phyloP scores from a whole-genome alignment of 441 rosid species.

The Populus trichocarpa region DNA sequence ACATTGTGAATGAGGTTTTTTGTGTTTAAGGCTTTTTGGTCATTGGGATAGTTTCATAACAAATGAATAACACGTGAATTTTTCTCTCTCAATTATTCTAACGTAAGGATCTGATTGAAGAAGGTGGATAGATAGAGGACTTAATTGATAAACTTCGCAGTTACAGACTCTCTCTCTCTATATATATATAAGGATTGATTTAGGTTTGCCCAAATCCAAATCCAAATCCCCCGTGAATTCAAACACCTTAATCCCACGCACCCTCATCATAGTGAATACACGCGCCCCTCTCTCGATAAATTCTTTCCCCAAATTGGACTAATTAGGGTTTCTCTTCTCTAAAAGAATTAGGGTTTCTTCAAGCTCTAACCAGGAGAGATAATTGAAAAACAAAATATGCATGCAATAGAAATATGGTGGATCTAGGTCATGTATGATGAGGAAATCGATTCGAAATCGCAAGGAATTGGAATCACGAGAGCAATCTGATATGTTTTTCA shows the following conservation, averaged over 20 bases:
- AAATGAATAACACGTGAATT: too few relatives aligned
- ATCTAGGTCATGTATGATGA: conserved; percentile 21
- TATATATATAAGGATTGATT: neutral
- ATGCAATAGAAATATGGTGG: conserved; percentile 24
- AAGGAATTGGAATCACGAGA: neutral
- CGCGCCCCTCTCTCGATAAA: neutral
- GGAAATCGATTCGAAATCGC: conserved; percentile 14
- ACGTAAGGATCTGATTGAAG: neutral
- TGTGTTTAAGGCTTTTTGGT: neutral
- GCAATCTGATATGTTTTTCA: conserved; percentile 11
- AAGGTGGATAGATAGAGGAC: neutral
- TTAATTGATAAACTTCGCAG: neutral
- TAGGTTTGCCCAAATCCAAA: neutral
- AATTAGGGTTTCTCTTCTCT: neutral
- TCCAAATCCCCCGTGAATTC: neutral
- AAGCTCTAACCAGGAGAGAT: neutral
- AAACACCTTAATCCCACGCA: neutral
- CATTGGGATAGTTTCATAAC: too few relatives aligned
- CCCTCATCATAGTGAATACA: neutral
- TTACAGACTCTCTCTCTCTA: too few relatives aligned
- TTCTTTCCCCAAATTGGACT: neutral
- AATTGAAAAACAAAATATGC: conserved; percentile 14
- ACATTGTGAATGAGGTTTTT: too few relatives aligned
- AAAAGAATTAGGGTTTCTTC: neutral
- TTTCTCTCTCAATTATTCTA: neutral